These are phyloP conservation scores for Cladosporium sp. DNA, from an alignment of 2,329 filamentous ascomycete genomes.

Conservation along the genomic window DNA sequence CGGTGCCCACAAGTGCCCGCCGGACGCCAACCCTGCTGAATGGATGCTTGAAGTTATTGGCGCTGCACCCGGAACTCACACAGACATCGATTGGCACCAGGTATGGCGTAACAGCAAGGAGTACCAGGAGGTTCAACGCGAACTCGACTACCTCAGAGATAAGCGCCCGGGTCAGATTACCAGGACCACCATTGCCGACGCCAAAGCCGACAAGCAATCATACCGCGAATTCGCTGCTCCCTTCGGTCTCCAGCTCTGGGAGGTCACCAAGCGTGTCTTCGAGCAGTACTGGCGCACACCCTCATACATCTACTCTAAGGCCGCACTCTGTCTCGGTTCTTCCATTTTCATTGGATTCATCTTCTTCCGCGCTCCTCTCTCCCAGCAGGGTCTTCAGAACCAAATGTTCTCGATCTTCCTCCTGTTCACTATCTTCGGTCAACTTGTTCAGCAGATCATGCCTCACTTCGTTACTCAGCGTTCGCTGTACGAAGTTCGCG, in stretches of 20 bases:
- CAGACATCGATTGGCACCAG: conserved; percentile 53
- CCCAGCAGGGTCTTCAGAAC: conserved; percentile 77
- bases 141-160: conserved; percentile 48
- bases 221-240: conserved; percentile 81
- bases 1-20: conserved; percentile 64
- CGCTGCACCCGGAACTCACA: conserved; percentile 51
- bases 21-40: conserved; percentile 75
- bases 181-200: conserved; percentile 37
- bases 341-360: conserved; percentile 82
- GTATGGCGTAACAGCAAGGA: conserved; percentile 52
- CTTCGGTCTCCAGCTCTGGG: conserved; percentile 65
- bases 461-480: conserved; percentile 82
- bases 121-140: conserved; percentile 44
- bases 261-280: conserved; percentile 74
- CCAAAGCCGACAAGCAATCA: conserved; percentile 49
- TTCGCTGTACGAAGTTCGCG: conserved; percentile 79
- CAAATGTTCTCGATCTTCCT: conserved; percentile 87
- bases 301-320: conserved; percentile 84
- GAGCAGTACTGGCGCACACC: conserved; percentile 92
- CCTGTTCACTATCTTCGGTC: conserved; percentile 75
- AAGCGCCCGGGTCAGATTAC: conserved; percentile 35
- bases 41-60: conserved; percentile 68
- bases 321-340: conserved; percentile 63
- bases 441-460: conserved; percentile 78
- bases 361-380: conserved; percentile 71